Percentiles rank a stretch among this genome's conserved stretches.
Evolutionary conservation across 139 green algal species (phyloP).

Genomic region (Pedinophyceae sp.): DNA sequence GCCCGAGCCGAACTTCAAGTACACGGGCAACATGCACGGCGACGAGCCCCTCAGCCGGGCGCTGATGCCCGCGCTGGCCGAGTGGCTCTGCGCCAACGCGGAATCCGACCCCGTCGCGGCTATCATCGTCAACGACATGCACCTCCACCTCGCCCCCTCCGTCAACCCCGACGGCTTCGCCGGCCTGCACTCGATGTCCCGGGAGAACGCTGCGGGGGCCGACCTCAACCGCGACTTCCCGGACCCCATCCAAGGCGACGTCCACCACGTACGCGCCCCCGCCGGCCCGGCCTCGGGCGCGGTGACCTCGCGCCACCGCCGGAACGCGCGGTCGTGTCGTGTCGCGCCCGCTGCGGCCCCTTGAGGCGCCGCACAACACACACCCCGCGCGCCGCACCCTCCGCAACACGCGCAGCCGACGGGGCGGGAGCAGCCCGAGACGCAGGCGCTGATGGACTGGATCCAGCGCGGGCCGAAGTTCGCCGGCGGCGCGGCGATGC

Average conservation of each 20-base stretch:
- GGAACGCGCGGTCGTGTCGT: too few relatives aligned
- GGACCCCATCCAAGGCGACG: too few relatives aligned
- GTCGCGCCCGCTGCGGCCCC: too few relatives aligned
- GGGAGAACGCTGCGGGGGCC: slow-evolving; percentile 16
- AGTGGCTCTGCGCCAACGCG: slow-evolving; percentile 55
- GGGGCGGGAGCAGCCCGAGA: slow-evolving; percentile 48
- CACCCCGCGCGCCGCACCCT: too few relatives aligned
- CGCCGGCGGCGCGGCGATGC: background rate
- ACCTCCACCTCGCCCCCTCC: slow-evolving; percentile 51
- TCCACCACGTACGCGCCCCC: too few relatives aligned
- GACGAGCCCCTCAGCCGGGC: slow-evolving; percentile 60
- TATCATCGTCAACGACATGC: slow-evolving; percentile 34
- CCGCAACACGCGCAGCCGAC: too few relatives aligned
- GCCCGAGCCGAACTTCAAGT: slow-evolving; percentile 43
- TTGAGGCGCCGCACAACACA: too few relatives aligned
- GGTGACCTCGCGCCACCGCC: background rate
- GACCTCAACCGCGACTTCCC: slow-evolving; percentile 91
- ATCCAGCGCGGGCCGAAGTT: background rate
- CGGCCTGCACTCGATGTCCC: background rate
- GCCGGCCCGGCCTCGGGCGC: background rate
- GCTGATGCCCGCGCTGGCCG: slow-evolving; percentile 50
- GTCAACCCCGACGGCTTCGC: slow-evolving; percentile 85
- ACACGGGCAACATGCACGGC: slow-evolving; percentile 71
- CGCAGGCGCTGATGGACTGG: slow-evolving; percentile 52
- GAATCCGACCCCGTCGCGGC: slow-evolving; percentile 14